Base-by-base conservation (phyloP, 305 asterid species). In the Fraxinus xanthoxyloides region DNA sequence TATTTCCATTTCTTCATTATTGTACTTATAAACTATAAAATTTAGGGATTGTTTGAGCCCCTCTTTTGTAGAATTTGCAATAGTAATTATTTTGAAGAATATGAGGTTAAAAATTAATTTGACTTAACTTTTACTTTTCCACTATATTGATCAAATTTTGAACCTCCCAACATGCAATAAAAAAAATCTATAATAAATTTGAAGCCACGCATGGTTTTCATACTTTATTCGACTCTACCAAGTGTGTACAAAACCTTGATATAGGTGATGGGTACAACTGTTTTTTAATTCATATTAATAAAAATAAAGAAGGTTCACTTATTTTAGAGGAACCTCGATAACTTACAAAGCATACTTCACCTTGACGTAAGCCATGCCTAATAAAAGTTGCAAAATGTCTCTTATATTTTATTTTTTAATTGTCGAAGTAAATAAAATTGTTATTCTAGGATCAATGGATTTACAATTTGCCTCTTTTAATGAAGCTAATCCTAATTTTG, bases 131-230 rank as follows among this genome's bases (percentile, higher is more conserved):
- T 30, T 72, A 32, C 21, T 24, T 80, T 31, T 28, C 13, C 46
- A 63, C 4, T 35, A 65, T 32, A 32, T 32, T 32, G 74, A 43
- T 28, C 1, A 69, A 51, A 46, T 46, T 21, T 76, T 34, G 69
- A 56, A 76, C 73, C 72, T 75, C 59, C 56, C 56, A 75, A 76
- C 19, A 70, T 76, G 38, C 67, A 76, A 46, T 56, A 75, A 19
- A 81, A 81, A 9, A 78, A 35, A 24, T 12, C 28, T 77, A 40
- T 77, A 38, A 65, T 40, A 12, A n/a, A 8, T 31, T 34, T 43
- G 56, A 84, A 73, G 70, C 30, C 85, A 87, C 83, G 90, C 90
- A 81, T 85, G 87, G 85, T 72, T 76, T 85, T 35, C 8, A 35
- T 35, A 35, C 38, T 35, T 35, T 5, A 35, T 35, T 35, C 24